Conservation (phyloP, 2,329 filamentous ascomycete genomes). For the Ceratocystis ficicola region DNA sequence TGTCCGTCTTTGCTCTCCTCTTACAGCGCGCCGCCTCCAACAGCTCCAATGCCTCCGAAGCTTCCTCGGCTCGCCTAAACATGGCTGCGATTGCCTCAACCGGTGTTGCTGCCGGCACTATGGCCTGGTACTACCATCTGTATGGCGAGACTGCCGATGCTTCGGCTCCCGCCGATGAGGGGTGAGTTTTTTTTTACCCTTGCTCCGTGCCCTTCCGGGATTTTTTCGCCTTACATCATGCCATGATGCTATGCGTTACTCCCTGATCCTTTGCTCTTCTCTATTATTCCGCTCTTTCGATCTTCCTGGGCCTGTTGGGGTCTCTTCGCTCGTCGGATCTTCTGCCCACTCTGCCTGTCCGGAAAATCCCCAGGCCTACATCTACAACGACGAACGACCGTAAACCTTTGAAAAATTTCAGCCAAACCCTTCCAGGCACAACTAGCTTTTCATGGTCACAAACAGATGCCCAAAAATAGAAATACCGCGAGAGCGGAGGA, state of each 20-base stretch:
- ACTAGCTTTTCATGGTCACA: background rate
- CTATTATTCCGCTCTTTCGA: background rate
- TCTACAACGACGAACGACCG: too few relatives aligned
- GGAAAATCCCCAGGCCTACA: background rate
- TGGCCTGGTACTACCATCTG: slow-evolving; percentile 95
- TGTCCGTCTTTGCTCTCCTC: background rate
- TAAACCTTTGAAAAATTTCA: too few relatives aligned
- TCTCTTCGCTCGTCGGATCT: background rate
- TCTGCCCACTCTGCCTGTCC: slow-evolving; percentile 3
- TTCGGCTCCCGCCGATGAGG: slow-evolving; percentile 90
- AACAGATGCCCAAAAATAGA: background rate
- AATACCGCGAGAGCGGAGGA: too few relatives aligned
- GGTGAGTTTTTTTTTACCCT: slow-evolving; percentile 52
- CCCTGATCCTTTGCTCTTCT: background rate
- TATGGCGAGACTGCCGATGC: slow-evolving; percentile 82
- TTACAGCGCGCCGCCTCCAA: slow-evolving; percentile 56
- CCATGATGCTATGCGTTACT: background rate
- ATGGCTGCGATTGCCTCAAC: slow-evolving; percentile 78
- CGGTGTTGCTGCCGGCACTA: slow-evolving; percentile 71
- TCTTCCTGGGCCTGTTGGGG: background rate
- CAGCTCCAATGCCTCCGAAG: slow-evolving; percentile 57
- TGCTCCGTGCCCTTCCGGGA: slow-evolving; percentile 1
- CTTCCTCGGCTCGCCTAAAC: slow-evolving; percentile 68
- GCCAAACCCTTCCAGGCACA: too few relatives aligned
- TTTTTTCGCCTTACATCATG: slow-evolving; percentile 9